phyloP scores from a whole-genome alignment of 176 grass and related monocot genomes.

The Rhynchospora tenuis region DNA sequence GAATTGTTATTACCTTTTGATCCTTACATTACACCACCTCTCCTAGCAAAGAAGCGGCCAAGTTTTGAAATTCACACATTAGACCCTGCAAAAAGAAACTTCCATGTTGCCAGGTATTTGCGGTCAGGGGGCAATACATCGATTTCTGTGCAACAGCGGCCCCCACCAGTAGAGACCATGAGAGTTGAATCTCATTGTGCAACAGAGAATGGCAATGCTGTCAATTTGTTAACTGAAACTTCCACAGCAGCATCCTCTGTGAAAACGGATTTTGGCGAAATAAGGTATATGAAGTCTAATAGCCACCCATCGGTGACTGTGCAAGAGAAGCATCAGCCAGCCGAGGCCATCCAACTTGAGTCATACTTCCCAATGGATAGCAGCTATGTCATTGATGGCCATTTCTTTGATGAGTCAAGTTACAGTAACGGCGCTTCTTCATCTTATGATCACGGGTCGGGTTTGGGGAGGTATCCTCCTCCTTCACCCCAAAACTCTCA shows the following conservation, averaged over 20 bases:
- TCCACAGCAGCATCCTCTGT: slow-evolving; percentile 37
- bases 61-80: slow-evolving; percentile 55
- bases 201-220: slow-evolving; percentile 38
- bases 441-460: slow-evolving; percentile 42
- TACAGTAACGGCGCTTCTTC: slow-evolving; percentile 33
- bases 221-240: slow-evolving; percentile 54
- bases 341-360: slow-evolving; percentile 61
- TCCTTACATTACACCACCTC: slow-evolving; percentile 44
- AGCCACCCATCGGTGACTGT: slow-evolving; percentile 68
- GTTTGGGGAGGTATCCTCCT: slow-evolving; percentile 35
- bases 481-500: slow-evolving; percentile 56
- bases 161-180: slow-evolving; percentile 46
- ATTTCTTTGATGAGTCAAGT: slow-evolving; percentile 22
- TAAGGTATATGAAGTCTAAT: slow-evolving; percentile 64
- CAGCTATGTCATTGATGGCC: slow-evolving; percentile 36
- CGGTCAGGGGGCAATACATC: slow-evolving; percentile 58
- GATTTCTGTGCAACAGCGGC: slow-evolving; percentile 70
- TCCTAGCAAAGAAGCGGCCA: slow-evolving; percentile 35
- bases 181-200: slow-evolving; percentile 63
- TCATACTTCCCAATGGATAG: slow-evolving; percentile 56
- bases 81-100: slow-evolving; percentile 52
- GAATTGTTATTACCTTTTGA: slow-evolving; percentile 56
- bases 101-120: slow-evolving; percentile 70
- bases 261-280: slow-evolving; percentile 56
- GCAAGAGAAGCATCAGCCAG: slow-evolving; percentile 52